phyloP scores from a whole-genome alignment of 768 basidiomycete species.

The Mycena metata region DNA sequence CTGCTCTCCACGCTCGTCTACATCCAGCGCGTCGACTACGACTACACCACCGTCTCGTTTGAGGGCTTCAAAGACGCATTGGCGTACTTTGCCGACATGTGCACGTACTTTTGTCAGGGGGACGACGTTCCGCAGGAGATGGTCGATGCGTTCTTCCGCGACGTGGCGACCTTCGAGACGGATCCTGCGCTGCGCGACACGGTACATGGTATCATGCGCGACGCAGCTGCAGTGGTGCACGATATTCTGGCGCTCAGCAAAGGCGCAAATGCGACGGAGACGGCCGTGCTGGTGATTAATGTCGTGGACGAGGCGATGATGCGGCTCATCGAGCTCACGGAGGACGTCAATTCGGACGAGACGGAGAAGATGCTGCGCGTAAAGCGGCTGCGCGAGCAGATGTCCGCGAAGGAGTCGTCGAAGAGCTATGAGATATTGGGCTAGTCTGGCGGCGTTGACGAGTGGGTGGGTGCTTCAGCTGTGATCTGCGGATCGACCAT shows the following conservation, averaged over 20 bases:
- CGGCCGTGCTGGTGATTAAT: slow-evolving; percentile 27
- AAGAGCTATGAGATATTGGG: slow-evolving; percentile 36
- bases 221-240: slow-evolving; percentile 27
- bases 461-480: background rate
- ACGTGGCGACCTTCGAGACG: background rate
- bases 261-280: slow-evolving; percentile 28
- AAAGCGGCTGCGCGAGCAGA: slow-evolving; percentile 24
- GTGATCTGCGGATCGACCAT: background rate
- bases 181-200: background rate
- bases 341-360: slow-evolving; percentile 30
- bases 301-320: slow-evolving; percentile 34
- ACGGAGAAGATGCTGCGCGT: slow-evolving; percentile 23
- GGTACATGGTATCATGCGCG: slow-evolving; percentile 11
- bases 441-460: background rate
- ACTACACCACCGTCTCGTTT: slow-evolving; percentile 19
- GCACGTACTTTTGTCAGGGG: slow-evolving; percentile 11
- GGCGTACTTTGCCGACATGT: slow-evolving; percentile 33
- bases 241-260: slow-evolving; percentile 21
- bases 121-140: slow-evolving; percentile 13
- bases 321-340: slow-evolving; percentile 32
- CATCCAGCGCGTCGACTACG: slow-evolving; percentile 40
- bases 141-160: slow-evolving; percentile 8
- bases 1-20: slow-evolving; percentile 37
- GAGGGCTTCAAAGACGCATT: slow-evolving; percentile 5
- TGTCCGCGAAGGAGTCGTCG: slow-evolving; percentile 16